A percentile compares a stretch with the other conserved stretches of the same genome.
Evolutionary conservation across 768 basidiomycete species (phyloP).

Genomic region (Tricholoma hemisulphureum): DNA sequence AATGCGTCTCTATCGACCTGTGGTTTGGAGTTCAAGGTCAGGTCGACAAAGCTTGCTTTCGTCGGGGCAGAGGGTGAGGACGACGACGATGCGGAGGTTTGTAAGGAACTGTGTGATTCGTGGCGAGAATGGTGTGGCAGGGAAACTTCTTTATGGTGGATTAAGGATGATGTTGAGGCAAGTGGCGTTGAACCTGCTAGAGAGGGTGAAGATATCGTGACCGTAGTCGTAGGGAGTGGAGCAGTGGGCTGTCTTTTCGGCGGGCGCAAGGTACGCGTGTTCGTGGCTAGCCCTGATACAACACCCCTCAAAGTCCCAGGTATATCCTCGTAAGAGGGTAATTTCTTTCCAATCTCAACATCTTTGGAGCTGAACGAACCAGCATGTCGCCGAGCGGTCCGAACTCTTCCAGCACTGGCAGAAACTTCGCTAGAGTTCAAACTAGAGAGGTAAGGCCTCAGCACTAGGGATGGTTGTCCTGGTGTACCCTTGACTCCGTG

Average conservation of each 20-base stretch:
- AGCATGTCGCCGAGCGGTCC: constrained; percentile 75
- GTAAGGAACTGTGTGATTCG: constrained; percentile 41
- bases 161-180: constrained; percentile 20
- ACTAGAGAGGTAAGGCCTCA: constrained; percentile 13
- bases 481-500: background rate
- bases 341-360: constrained; percentile 79
- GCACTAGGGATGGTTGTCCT: constrained; percentile 14
- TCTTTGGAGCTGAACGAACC: constrained; percentile 96
- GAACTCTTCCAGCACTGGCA: constrained; percentile 36
- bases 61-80: constrained; percentile 39
- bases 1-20: constrained; percentile 78
- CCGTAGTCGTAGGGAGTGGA: constrained; percentile 26
- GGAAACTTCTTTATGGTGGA: constrained; percentile 15
- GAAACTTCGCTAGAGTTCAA: constrained; percentile 16
- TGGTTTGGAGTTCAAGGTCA: constrained; percentile 54
- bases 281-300: constrained; percentile 31
- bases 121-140: constrained; percentile 34
- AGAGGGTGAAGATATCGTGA: constrained; percentile 24
- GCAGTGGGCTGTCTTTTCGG: constrained; percentile 49
- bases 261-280: constrained; percentile 44
- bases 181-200: constrained; percentile 43
- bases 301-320: constrained; percentile 38
- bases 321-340: constrained; percentile 62
- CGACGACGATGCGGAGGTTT: constrained; percentile 26
- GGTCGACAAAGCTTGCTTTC: constrained; percentile 41